Evolutionary conservation across 805 yeast species (phyloP).

Genomic region (Sugiyamaella americana): DNA sequence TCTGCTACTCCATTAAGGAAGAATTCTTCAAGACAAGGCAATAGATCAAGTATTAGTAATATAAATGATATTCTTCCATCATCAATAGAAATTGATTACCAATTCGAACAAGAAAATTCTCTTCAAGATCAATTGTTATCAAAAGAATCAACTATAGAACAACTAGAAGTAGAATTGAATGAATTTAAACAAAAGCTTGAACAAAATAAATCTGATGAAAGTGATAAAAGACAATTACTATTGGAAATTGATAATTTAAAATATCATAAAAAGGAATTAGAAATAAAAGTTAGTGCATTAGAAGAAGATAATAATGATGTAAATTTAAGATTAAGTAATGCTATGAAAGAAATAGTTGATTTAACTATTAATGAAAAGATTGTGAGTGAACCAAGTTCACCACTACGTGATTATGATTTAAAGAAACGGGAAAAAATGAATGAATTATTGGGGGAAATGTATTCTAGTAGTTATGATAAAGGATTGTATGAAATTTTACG

Average conservation of each 20-base stretch:
- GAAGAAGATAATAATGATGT: slow-evolving; percentile 19
- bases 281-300: slow-evolving; percentile 16
- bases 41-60: neutral
- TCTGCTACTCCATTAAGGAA: neutral
- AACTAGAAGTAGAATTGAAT: slow-evolving; percentile 14
- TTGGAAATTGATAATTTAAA: slow-evolving; percentile 18
- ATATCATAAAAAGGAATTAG: slow-evolving; percentile 23
- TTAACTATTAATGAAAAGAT: neutral
- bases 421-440: neutral
- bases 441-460: neutral
- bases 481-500: neutral
- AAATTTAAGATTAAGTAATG: slow-evolving; percentile 12
- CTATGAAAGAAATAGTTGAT: slow-evolving; percentile 12
- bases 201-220: neutral
- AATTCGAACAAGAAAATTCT: slow-evolving; percentile 14
- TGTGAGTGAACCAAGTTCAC: neutral
- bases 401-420: neutral
- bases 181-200: neutral
- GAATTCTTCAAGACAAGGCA: neutral
- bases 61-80: neutral
- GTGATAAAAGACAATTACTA: slow-evolving; percentile 10
- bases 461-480: neutral
- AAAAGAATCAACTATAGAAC: slow-evolving; percentile 22
- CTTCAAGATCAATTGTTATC: slow-evolving; percentile 29
- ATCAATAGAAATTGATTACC: no score